phyloP scores from a whole-genome alignment of 2,329 filamentous ascomycete genomes.

The Monilinia vaccinii-corymbosi region DNA sequence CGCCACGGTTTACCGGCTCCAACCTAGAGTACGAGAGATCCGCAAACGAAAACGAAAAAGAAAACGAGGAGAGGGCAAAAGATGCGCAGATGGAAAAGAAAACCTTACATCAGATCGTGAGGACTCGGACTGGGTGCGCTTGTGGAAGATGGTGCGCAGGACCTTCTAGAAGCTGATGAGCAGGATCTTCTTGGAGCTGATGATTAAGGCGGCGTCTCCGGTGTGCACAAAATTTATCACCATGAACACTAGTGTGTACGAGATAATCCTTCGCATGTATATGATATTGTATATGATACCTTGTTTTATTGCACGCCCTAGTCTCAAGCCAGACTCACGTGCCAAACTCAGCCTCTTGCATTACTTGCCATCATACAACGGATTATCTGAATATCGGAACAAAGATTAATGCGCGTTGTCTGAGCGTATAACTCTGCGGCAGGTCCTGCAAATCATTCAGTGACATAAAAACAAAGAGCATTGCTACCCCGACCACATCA shows the following conservation, averaged over 20 bases:
- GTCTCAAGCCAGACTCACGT: background rate
- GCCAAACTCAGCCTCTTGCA: background rate
- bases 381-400: background rate
- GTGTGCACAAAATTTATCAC: background rate
- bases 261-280: no score
- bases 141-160: background rate
- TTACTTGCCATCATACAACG: background rate
- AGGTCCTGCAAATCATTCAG: background rate
- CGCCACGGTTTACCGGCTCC: no score
- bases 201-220: no score
- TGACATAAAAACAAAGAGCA: background rate
- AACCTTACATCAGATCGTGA: background rate
- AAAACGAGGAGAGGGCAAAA: background rate
- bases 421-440: background rate
- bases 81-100: background rate
- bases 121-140: background rate
- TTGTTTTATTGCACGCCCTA: no score
- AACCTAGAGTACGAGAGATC: no score
- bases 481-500: background rate
- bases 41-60: no score
- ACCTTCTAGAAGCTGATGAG: background rate
- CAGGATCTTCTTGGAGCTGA: no score
- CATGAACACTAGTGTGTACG: no score
- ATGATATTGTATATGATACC: background rate
- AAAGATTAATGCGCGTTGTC: background rate